Percentiles rank a stretch among this genome's conserved stretches.
phyloP scores from a whole-genome alignment of 129 eudicot genomes.

The Tagetes erecta region DNA sequence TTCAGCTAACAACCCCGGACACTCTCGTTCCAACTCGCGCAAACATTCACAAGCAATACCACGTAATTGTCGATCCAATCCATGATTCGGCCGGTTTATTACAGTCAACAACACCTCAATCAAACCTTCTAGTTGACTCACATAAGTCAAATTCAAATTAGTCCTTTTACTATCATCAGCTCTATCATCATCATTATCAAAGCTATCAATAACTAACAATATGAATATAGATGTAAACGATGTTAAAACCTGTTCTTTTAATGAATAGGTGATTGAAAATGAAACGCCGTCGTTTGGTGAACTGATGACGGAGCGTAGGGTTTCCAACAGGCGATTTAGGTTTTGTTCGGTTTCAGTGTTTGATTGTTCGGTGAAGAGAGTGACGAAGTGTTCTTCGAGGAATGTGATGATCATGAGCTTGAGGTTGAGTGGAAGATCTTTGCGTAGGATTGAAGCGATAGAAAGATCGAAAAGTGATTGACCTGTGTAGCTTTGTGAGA shows the following conservation, averaged over 20 bases:
- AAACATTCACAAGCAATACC: conserved; percentile 82
- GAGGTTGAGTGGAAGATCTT: conserved; percentile 54
- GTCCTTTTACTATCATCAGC: conserved; percentile 10
- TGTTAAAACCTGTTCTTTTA: conserved; percentile 70
- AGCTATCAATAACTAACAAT: conserved; percentile 4
- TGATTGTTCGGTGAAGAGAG: conserved; percentile 12
- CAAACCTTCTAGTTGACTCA: conserved; percentile 47
- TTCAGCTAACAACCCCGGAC: conserved; percentile 67
- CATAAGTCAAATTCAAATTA: conserved; percentile 10
- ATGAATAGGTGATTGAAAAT: conserved; percentile 42
- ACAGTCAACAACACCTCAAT: conserved; percentile 69
- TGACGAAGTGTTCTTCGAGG: conserved; percentile 54
- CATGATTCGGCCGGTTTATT: conserved; percentile 76
- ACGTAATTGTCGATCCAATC: conserved; percentile 63
- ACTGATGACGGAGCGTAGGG: conserved; percentile 56
- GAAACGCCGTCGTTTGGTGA: conserved; percentile 61
- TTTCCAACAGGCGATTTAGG: conserved; percentile 52
- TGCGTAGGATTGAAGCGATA: conserved; percentile 69
- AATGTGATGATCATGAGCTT: conserved; percentile 63
- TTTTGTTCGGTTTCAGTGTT: conserved; percentile 6
- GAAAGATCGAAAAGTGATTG: conserved; percentile 58
- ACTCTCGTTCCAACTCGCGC: conserved; percentile 74
- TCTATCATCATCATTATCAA: neutral
- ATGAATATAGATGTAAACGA: conserved; percentile 60
- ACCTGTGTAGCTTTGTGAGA: conserved; percentile 40